Evolutionary conservation across 306 rosid genomes (phyloP), one percentile per base, ranked within the genome.

Genomic region (Pyrus communis): DNA sequence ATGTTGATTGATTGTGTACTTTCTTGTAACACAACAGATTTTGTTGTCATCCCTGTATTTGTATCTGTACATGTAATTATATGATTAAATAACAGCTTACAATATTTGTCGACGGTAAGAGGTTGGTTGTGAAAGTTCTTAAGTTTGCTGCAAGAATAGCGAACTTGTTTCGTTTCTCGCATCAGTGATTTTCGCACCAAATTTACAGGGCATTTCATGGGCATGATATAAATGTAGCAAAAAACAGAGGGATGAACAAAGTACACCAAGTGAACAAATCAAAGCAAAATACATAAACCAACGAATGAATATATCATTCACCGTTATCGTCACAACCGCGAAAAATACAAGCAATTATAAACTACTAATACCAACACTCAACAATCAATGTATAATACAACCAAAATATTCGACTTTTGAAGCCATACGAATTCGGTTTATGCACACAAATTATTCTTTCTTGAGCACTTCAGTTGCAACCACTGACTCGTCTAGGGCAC

Each of bases 401-500:
- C 68, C 43, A 1, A 28, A 31, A 63, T 11, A 15, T 3, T 13
- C 22, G 13, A 7, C 68, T 9, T 40, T 57, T 35, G 9, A 35
- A 58, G 67, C 25, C 69, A 73, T 7, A 25, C 46, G 27, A 17
- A 49, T 40, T 22, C 21, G 28, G 49, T 15, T 21, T 23, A 23
- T 43, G 7, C 11, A 23, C 40, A 33, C 28, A 79, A 33, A 21
- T 38, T 67, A 51, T 18, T 75, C 67, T 59, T 73, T 57, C 76
- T 18, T 79, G 33, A 57, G 59, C 61, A 28, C 66, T 72, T 77
- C 77, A 18, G 79, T 14, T 18, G 76, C 38, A 15, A 33, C 74
- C 80, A 79, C 85, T 1, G 83, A 65, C 74, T 79, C 85, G 19
- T 57, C 72, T n/a, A 57, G 11, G 76, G 2, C 81, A 8, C 79